phyloP scores from a whole-genome alignment of 1,139 yeast genomes.

The Suhomyces coccinellae region DNA sequence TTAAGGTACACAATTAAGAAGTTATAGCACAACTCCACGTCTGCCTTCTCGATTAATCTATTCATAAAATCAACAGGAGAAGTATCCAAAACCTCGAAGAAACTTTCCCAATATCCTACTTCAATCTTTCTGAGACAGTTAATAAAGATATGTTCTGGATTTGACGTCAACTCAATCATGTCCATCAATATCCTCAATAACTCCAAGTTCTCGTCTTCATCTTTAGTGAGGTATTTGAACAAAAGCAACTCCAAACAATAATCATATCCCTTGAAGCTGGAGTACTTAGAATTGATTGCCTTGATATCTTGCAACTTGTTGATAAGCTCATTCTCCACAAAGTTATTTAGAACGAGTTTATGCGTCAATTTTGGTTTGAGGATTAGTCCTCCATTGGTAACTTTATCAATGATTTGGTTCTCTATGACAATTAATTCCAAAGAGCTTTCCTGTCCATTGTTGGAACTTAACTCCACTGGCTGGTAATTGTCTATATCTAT shows the following conservation, averaged over 20 bases:
- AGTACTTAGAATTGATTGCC: constrained; percentile 27
- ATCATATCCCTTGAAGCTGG: constrained; percentile 31
- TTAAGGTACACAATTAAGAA: constrained; percentile 45
- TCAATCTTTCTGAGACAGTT: constrained; percentile 49
- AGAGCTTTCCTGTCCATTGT: constrained; percentile 8
- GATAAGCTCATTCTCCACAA: constrained; percentile 42
- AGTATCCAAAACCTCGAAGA: constrained; percentile 35
- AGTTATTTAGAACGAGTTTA: constrained; percentile 38
- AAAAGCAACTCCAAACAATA: constrained; percentile 45
- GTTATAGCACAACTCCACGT: constrained; percentile 45
- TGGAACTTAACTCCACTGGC: constrained; percentile 28
- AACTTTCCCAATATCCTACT: constrained; percentile 40
- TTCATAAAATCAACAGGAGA: constrained; percentile 45
- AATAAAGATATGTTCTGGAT: constrained; percentile 37
- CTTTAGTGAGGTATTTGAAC: constrained; percentile 29
- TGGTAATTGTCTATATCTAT: constrained; percentile 31
- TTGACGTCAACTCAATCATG: constrained; percentile 30
- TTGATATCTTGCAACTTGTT: constrained; percentile 18
- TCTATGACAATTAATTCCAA: constrained; percentile 40
- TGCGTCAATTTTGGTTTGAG: constrained; percentile 31
- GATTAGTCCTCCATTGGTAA: constrained; percentile 19
- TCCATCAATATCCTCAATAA: constrained; percentile 27
- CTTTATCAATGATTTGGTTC: constrained; percentile 23
- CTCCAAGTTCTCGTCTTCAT: constrained; percentile 12
- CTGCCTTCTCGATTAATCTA: constrained; percentile 31